Percentiles rank a stretch among this genome's conserved stretches.
Evolutionary conservation across 148 eudicot genomes (phyloP).

Genomic region (Rhododendron mucronatum): DNA sequence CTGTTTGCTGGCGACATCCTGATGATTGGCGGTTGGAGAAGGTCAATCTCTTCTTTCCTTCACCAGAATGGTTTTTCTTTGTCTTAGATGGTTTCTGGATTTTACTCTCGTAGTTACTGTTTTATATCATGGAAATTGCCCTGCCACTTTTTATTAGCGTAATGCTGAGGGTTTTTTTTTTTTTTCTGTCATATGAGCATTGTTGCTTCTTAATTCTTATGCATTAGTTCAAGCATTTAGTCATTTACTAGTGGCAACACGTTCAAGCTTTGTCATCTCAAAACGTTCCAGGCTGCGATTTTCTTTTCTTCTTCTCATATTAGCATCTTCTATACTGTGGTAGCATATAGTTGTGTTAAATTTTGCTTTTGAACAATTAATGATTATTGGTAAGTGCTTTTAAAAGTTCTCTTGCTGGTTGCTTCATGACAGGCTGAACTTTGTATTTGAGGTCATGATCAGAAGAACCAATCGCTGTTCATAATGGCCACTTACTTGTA

Average conservation of each 20-base stretch:
- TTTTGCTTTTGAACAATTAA: not conserved
- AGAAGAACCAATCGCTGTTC: not conserved
- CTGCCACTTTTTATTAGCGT: not conserved
- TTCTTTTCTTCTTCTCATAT: not conserved
- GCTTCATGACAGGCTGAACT: not conserved
- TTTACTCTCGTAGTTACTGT: not conserved
- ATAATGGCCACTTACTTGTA: not conserved
- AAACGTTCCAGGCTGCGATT: not conserved
- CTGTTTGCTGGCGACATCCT: constrained; percentile 86
- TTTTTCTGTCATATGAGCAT: not conserved
- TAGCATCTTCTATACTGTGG: not conserved
- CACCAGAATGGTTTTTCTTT: constrained; percentile 16
- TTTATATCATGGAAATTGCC: not conserved
- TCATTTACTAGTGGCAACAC: not conserved
- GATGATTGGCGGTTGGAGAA: constrained; percentile 59
- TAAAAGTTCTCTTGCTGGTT: not conserved
- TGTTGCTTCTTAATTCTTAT: not conserved
- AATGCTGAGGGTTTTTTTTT: not conserved
- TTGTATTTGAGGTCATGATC: not conserved
- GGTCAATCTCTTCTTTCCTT: constrained; percentile 73
- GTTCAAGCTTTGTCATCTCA: not conserved
- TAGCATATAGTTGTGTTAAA: not conserved
- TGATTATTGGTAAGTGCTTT: not conserved
- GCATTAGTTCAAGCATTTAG: not conserved
- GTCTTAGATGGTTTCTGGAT: not conserved